Percentiles rank a stretch among this genome's conserved stretches.
phyloP scores from a whole-genome alignment of 2,329 filamentous ascomycete genomes.

The Fusarium sarcochroum region DNA sequence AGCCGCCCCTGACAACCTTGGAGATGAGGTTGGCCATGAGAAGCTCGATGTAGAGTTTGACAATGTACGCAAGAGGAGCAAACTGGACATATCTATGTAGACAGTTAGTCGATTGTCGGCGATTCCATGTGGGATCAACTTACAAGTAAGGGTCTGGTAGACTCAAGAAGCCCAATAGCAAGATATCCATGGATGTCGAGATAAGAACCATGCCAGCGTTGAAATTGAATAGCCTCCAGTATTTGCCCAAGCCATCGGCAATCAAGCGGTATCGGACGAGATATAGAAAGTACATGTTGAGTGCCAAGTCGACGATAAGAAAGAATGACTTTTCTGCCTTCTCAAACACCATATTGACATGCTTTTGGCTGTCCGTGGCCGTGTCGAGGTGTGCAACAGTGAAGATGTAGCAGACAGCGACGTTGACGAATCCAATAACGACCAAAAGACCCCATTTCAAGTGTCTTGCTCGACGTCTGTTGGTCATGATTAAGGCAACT shows the following conservation, averaged over 20 bases:
- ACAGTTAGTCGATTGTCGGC: slow-evolving; percentile 13
- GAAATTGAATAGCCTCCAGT: slow-evolving; percentile 63
- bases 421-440: slow-evolving; percentile 55
- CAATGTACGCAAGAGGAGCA: slow-evolving; percentile 65
- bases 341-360: slow-evolving; percentile 43
- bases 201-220: slow-evolving; percentile 63
- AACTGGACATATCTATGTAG: slow-evolving; percentile 59
- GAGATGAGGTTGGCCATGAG: slow-evolving; percentile 66
- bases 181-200: slow-evolving; percentile 63
- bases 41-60: slow-evolving; percentile 68
- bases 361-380: slow-evolving; percentile 18
- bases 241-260: slow-evolving; percentile 64
- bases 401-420: slow-evolving; percentile 59
- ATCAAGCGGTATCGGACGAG: slow-evolving; percentile 61
- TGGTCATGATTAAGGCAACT: slow-evolving; percentile 58
- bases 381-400: slow-evolving; percentile 53
- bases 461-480: slow-evolving; percentile 51
- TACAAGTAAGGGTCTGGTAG: slow-evolving; percentile 37
- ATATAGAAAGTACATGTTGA: slow-evolving; percentile 66
- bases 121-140: neutral
- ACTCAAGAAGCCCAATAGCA: slow-evolving; percentile 45
- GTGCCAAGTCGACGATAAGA: slow-evolving; percentile 60
- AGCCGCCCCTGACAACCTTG: slow-evolving; percentile 49
- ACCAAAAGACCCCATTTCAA: slow-evolving; percentile 56
- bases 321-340: slow-evolving; percentile 61